phyloP scores from a whole-genome alignment of 345 rosid genomes.

The Kernera saxatilis region DNA sequence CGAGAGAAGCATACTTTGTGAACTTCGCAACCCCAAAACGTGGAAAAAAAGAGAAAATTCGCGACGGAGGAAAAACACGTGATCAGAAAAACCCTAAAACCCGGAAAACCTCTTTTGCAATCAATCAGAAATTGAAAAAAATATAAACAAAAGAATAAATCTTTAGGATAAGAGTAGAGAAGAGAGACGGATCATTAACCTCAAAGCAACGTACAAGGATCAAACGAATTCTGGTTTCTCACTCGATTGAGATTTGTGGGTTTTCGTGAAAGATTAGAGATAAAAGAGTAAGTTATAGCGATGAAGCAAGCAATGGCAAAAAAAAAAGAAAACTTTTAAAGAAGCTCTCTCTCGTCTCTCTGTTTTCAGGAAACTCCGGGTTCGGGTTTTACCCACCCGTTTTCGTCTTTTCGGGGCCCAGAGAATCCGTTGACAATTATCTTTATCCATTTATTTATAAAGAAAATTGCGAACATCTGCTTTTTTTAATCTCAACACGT shows the following conservation, averaged over 20 bases:
- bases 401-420: not conserved
- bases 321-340: not conserved
- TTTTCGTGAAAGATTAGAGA: constrained; percentile 20
- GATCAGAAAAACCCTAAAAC: constrained; percentile 28
- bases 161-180: not conserved
- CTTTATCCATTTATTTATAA: not conserved
- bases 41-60: not conserved
- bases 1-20: constrained; percentile 4
- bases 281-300: constrained; percentile 6
- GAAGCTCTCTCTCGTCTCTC: constrained; percentile 7
- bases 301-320: constrained; percentile 24
- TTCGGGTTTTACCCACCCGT: constrained; percentile 17
- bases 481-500: constrained; percentile 1
- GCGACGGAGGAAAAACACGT: not conserved
- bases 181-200: constrained; percentile 23
- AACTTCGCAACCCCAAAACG: constrained; percentile 11
- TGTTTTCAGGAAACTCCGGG: not conserved
- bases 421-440: constrained; percentile 24
- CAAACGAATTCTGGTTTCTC: not conserved
- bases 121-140: constrained; percentile 11
- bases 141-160: not conserved
- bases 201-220: constrained; percentile 24
- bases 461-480: too few species aligned
- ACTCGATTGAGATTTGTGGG: constrained; percentile 20
- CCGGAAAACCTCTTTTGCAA: constrained; percentile 18